phyloP scores from a whole-genome alignment of 2,329 filamentous ascomycete species.

The Fusarium begoniae region DNA sequence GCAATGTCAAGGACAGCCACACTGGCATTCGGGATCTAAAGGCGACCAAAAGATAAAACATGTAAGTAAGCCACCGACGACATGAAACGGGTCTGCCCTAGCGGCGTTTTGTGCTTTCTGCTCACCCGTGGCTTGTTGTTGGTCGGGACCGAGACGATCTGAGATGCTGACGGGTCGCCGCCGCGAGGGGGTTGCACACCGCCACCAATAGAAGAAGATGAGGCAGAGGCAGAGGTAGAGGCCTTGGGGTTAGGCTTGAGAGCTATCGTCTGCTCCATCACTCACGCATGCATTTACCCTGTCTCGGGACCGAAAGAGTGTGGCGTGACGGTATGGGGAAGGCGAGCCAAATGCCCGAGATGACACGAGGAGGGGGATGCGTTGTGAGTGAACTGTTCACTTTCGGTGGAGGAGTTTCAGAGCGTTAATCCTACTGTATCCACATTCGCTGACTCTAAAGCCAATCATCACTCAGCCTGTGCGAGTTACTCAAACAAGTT shows the following conservation, averaged over 20 bases:
- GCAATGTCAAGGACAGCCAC: constrained; percentile 23
- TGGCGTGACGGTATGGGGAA: background rate
- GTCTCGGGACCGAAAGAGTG: background rate
- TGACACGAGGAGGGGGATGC: background rate
- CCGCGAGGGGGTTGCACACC: background rate
- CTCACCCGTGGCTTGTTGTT: constrained; percentile 3
- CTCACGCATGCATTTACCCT: background rate
- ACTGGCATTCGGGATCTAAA: constrained; percentile 16
- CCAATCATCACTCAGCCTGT: constrained; percentile 14
- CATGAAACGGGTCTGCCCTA: background rate
- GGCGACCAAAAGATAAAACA: background rate
- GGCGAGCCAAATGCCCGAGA: background rate
- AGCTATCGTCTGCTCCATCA: background rate
- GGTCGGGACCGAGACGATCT: background rate
- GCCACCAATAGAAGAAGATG: background rate
- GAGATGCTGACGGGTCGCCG: background rate
- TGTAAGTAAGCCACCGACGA: background rate
- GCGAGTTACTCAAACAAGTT: constrained; percentile 25
- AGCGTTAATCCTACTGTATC: background rate
- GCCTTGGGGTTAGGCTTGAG: background rate
- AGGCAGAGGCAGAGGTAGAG: background rate
- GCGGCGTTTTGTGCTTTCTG: background rate
- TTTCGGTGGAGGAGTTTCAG: background rate
- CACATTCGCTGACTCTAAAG: background rate
- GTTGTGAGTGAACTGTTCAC: background rate